Base-by-base conservation (phyloP, 1,139 yeast species). In the Scheffersomyces stambukii region DNA sequence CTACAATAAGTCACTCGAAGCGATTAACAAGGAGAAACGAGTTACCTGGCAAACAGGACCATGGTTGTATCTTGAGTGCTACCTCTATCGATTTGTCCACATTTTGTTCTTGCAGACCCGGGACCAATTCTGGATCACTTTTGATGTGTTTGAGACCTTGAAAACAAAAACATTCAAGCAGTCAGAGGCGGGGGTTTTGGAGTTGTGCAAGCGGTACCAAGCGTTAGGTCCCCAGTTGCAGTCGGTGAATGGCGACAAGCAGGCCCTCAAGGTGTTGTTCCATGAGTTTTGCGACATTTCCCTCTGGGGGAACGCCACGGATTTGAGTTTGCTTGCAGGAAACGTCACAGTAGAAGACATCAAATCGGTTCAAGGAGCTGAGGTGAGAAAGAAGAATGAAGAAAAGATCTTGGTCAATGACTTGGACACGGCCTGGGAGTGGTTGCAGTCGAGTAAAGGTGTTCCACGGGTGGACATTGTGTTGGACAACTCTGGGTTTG, bases 231-330 rank as follows among this genome's bases (percentile, higher is more conserved):
- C 62, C 31, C 66, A 69, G 45, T 42, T 66, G 14, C 41, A 45
- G 14, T n/a, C 27, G 10, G 19, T 27, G 10, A 13, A 25, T 16
- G 40, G 57, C n/a, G 71, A 68, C 35, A 41, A 46, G 3, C 77
- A 71, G n/a, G 59, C 71, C 0, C 59, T 81, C 39, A 52, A 67
- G 37, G 49, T 74, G n/a, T 56, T 78, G 28, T 81, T 81, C 57
- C 69, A 70, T 39, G 98, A 93, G 52, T 84, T 88, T 46, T 60
- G 83, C 25, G 96, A 88, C 49, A 77, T 91, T 37, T 84, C 96
- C 1, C 64, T 91, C 35, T 91, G 98, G 98, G 99, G 99, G 14
- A 91, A 91, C 56, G 96, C 97, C 14, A 86, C 96, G 5, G 99
- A 91, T 57, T 70, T 91, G 48, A 86, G 96, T 0, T 64, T 93